Base-by-base conservation (phyloP, 2,329 filamentous ascomycete species). In the Colletotrichum phormii region DNA sequence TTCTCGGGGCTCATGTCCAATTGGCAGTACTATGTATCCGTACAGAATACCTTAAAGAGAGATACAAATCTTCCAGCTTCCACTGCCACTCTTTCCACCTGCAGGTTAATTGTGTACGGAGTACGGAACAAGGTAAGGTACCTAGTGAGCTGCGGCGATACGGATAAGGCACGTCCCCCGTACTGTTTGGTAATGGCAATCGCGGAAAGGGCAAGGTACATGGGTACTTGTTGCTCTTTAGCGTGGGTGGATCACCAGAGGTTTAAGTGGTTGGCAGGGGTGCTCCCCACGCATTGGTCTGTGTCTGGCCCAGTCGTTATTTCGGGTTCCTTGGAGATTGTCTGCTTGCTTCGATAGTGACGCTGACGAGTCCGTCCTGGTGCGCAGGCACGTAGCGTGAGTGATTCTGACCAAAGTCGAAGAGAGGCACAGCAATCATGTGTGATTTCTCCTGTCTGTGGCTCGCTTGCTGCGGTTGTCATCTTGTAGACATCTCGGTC, bases 251-350 rank as follows among this genome's bases (percentile, higher is more conserved):
- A 42, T 59, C 53, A 35, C 42, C 42, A 53, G 65, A 72, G 65
- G 65, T 69, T 72, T 64, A 69, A 69, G 65, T 69, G 59, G 70
- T 72, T 69, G 35, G 35, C 66, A 64, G 60, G 71, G 71, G 67
- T 64, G 59, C 55, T 73, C 60, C 35, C 66, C 55, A 73, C 66
- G 66, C 60, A 65, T 55, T 37, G 71, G 71, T 57, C 61, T 67
- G 70, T 29, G 58, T 29, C 35, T 37, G 61, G 57, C 58, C 66
- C 60, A 70, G 59, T 70, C 60, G 58, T 70, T 70, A 72, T 72
- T 59, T 72, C 65, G 54, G 70, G 70, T 51, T 57, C 18, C 42
- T 46, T 64, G 31, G 53, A 63, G 65, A 72, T 63, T 68, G 53
- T 31, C 26, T 62, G 24, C 26, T 55, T 49, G 13, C 29, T 9